These are phyloP conservation scores for Eutrema japonicum DNA, from an alignment of 345 rosid genomes.

Conservation along the genomic window DNA sequence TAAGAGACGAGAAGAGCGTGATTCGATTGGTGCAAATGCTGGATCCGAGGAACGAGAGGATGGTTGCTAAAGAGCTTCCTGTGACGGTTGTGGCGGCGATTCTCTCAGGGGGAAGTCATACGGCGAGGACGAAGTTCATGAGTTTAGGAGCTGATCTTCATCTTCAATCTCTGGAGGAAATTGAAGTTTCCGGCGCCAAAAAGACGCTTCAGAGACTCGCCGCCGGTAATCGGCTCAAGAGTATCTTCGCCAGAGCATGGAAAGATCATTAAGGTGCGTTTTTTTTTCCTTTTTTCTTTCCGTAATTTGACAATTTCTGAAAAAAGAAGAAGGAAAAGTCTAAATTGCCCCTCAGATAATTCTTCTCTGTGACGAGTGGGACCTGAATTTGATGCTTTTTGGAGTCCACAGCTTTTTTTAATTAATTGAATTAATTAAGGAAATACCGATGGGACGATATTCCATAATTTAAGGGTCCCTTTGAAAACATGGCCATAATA, in stretches of 20 bases:
- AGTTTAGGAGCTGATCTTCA: slow-evolving; percentile 64
- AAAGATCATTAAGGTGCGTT: slow-evolving; percentile 57
- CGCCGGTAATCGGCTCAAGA: slow-evolving; percentile 65
- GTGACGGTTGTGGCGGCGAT: slow-evolving; percentile 59
- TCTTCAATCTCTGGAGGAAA: slow-evolving; percentile 59
- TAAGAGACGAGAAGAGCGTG: slow-evolving; percentile 69
- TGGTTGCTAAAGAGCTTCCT: slow-evolving; percentile 58
- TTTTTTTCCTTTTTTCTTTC: not conserved
- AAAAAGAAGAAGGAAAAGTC: not conserved
- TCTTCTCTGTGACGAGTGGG: not conserved
- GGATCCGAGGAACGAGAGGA: slow-evolving; percentile 63
- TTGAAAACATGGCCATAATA: not conserved
- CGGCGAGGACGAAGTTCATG: slow-evolving; percentile 58
- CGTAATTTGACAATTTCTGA: not conserved
- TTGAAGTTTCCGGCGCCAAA: slow-evolving; percentile 70
- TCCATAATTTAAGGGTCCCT: slow-evolving; percentile 8
- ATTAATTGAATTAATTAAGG: not conserved
- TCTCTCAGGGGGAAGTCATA: slow-evolving; percentile 52
- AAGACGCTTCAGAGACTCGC: slow-evolving; percentile 67
- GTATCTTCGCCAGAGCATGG: slow-evolving; percentile 66
- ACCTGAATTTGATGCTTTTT: not conserved
- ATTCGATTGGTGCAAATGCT: slow-evolving; percentile 71
- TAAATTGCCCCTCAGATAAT: not conserved
- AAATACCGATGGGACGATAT: not conserved
- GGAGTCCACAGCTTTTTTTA: not conserved